Evolutionary conservation across 345 rosid genomes (phyloP).

Genomic region (Hirschfeldia incana): DNA sequence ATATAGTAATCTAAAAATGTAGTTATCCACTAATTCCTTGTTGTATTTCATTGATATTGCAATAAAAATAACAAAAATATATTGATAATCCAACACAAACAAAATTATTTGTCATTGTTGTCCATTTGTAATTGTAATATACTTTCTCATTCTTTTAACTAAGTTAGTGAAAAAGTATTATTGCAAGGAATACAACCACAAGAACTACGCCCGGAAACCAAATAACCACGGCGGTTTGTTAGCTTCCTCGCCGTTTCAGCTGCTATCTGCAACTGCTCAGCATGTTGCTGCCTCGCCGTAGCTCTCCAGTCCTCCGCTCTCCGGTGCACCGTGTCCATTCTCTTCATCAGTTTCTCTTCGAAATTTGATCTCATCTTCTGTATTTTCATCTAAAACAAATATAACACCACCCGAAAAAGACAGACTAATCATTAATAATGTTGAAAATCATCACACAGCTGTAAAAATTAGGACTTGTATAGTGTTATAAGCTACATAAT

Average conservation of each 20-base stretch:
- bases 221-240: slow-evolving; percentile 41
- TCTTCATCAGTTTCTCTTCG: slow-evolving; percentile 88
- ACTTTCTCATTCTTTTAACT: background rate
- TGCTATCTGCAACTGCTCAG: slow-evolving; percentile 58
- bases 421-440: background rate
- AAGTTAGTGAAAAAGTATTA: slow-evolving; percentile 33
- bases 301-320: slow-evolving; percentile 85
- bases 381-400: slow-evolving; percentile 66
- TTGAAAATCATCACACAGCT: background rate
- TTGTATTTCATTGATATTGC: background rate
- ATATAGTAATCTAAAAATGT: background rate
- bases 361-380: slow-evolving; percentile 84
- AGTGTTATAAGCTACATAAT: background rate
- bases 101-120: background rate
- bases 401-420: background rate
- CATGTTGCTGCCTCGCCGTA: slow-evolving; percentile 63
- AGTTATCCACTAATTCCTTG: background rate
- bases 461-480: background rate
- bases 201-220: slow-evolving; percentile 46
- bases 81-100: background rate
- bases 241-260: slow-evolving; percentile 49
- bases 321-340: slow-evolving; percentile 69
- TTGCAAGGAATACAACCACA: slow-evolving; percentile 81
- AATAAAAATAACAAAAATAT: background rate
- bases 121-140: slow-evolving; percentile 3